phyloP scores from a whole-genome alignment of 169 alveolate species.

The Cryptosporidium meleagridis region DNA sequence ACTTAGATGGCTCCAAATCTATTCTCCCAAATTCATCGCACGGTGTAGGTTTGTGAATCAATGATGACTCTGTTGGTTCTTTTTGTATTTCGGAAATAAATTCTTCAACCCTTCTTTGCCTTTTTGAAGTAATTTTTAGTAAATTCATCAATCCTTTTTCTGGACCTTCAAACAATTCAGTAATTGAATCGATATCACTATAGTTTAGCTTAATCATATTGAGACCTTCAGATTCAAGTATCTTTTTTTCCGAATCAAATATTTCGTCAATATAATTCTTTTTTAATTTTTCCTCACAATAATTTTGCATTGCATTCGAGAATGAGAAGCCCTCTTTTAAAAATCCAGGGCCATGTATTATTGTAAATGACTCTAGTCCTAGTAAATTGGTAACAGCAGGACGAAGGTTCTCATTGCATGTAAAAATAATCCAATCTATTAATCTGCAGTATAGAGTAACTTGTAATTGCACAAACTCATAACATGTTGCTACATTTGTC shows the following conservation, averaged over 20 bases:
- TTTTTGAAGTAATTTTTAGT: constrained; percentile 43
- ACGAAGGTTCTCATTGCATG: constrained; percentile 37
- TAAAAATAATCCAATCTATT: constrained; percentile 17
- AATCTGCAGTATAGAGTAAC: constrained; percentile 53
- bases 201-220: constrained; percentile 24
- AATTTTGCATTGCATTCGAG: constrained; percentile 63
- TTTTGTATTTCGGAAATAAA: constrained; percentile 52
- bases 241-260: constrained; percentile 35
- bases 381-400: constrained; percentile 6
- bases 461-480: constrained; percentile 35
- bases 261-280: constrained; percentile 16
- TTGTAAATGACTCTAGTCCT: background rate
- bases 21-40: constrained; percentile 75
- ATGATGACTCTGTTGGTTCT: background rate
- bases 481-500: background rate
- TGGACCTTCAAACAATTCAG: constrained; percentile 15
- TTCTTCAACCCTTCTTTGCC: constrained; percentile 64
- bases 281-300: constrained; percentile 56
- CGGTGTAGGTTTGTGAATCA: constrained; percentile 45
- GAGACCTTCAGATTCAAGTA: constrained; percentile 51
- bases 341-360: constrained; percentile 71
- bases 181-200: constrained; percentile 13
- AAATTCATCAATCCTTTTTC: constrained; percentile 36
- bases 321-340: constrained; percentile 38
- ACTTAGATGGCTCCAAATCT: constrained; percentile 65